Base-by-base conservation (phyloP, 768 basidiomycete species). In the Solioccasus polychromus region DNA sequence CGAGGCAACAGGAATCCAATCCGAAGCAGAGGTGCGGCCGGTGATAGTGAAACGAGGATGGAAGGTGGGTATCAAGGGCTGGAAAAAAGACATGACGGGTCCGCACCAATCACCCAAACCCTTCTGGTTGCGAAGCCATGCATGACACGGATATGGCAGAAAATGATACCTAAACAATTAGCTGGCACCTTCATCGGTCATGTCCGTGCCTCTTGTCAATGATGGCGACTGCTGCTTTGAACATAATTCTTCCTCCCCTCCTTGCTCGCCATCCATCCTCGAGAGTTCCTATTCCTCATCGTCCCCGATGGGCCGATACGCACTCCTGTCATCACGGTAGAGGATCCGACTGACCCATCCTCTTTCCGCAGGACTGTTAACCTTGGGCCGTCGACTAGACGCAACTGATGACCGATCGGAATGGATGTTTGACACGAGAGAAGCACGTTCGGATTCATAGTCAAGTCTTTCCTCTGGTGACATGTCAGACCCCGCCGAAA, bases 401-500 rank as follows among this genome's bases (percentile, higher is more conserved):
- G 54, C 55, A 30, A 69, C 66, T 31, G 70, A 66, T 47, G 67
- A 59, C 47, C 70, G 65, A 48, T 67, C 64, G n/a, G 72, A 73
- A 20, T 59, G 64, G 25, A 52, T 50, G 48, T 53, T 62, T 32
- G 73, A 62, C 52, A 80, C 68, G 7, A 85, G 71, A 4, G 82
- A 85, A 15, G 78, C 74, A 22, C 76, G 72, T 56, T 79, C 76
- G 5, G 82, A 82, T 47, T 82, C 82, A 47, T 88, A 80, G 52
- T 88, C 85, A 20, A 80, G 60, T 44, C 73, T 70, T 62, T 81
- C 83, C 62, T 85, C 79, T 55, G 71, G 63, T 23, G 37, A 40
- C 26, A 15, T 14, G 35, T 56, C 30, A 51, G 36, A 39, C 7
- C n/a, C 26, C 18, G 8, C 64, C 62, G 67, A 12, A 9, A 43